Conservation (phyloP, 345 rosid genomes). For the Syzygium jambos region DNA sequence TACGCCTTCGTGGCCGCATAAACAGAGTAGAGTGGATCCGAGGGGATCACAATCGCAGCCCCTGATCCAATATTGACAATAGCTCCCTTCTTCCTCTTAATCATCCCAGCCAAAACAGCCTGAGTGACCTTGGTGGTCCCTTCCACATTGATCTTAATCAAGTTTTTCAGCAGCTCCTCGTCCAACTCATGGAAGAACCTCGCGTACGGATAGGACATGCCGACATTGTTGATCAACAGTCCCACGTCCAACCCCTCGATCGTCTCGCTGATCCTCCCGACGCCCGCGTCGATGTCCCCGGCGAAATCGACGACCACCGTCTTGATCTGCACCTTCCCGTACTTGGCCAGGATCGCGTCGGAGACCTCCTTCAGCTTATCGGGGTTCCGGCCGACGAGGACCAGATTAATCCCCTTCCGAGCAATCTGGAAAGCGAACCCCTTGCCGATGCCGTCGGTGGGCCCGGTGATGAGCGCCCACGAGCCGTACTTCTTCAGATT, state of each 20-base stretch:
- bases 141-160: constrained; percentile 79
- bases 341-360: constrained; percentile 43
- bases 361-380: constrained; percentile 64
- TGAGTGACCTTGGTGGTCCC: constrained; percentile 91
- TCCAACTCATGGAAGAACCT: constrained; percentile 93
- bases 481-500: constrained; percentile 85
- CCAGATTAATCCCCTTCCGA: constrained; percentile 64
- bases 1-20: constrained; percentile 93
- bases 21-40: constrained; percentile 91
- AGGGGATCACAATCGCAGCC: constrained; percentile 80
- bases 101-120: constrained; percentile 74
- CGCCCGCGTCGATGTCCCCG: constrained; percentile 79
- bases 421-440: constrained; percentile 82
- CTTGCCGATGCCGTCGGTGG: constrained; percentile 93
- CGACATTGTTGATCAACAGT: constrained; percentile 77
- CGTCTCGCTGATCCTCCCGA: constrained; percentile 46
- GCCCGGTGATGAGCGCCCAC: constrained; percentile 91
- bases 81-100: constrained; percentile 85
- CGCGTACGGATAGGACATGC: constrained; percentile 88
- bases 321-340: constrained; percentile 40
- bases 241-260: constrained; percentile 79
- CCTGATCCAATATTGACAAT: constrained; percentile 94
- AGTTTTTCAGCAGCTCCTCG: constrained; percentile 42
- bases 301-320: constrained; percentile 75
- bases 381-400: constrained; percentile 74